These are phyloP conservation scores for Schizophyllum commune DNA, from an alignment of 1,284 basidiomycete genomes.

Conservation along the genomic window DNA sequence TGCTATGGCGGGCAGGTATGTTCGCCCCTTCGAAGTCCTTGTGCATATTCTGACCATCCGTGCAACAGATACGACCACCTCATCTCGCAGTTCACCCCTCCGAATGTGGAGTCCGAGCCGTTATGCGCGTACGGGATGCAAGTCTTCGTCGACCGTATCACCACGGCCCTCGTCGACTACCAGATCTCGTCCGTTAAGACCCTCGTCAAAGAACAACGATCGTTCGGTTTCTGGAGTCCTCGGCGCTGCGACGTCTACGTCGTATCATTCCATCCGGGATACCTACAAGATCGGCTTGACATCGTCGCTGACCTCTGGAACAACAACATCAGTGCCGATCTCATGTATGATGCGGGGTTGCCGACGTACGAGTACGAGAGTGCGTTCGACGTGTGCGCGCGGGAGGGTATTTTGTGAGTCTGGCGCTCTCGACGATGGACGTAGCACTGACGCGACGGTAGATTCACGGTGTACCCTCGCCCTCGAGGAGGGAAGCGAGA, in stretches of 20 bases:
- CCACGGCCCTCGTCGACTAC: slow-evolving; percentile 60
- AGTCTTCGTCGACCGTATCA: slow-evolving; percentile 76
- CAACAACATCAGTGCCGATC: slow-evolving; percentile 75
- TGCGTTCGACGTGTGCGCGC: slow-evolving; percentile 55
- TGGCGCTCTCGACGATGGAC: not conserved
- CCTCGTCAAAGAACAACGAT: slow-evolving; percentile 69
- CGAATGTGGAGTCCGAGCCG: slow-evolving; percentile 43
- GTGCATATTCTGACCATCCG: not conserved
- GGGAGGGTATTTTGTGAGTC: slow-evolving; percentile 72
- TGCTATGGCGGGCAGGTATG: slow-evolving; percentile 73
- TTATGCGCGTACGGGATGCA: slow-evolving; percentile 70
- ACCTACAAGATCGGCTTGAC: slow-evolving; percentile 71
- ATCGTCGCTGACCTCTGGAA: slow-evolving; percentile 75
- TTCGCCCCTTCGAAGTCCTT: not conserved
- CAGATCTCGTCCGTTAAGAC: slow-evolving; percentile 65
- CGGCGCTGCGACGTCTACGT: slow-evolving; percentile 82
- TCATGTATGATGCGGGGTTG: slow-evolving; percentile 77
- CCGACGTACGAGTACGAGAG: slow-evolving; percentile 54
- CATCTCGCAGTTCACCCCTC: slow-evolving; percentile 54
- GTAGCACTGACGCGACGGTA: slow-evolving; percentile 20
- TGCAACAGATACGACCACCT: slow-evolving; percentile 66
- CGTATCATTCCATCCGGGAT: slow-evolving; percentile 70
- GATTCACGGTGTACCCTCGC: slow-evolving; percentile 67
- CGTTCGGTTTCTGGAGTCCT: slow-evolving; percentile 84
- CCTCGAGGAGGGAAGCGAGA: slow-evolving; percentile 50